These are phyloP conservation scores for Wickerhamiella shivajii DNA, from an alignment of 805 yeast genomes.

Conservation along the genomic window DNA sequence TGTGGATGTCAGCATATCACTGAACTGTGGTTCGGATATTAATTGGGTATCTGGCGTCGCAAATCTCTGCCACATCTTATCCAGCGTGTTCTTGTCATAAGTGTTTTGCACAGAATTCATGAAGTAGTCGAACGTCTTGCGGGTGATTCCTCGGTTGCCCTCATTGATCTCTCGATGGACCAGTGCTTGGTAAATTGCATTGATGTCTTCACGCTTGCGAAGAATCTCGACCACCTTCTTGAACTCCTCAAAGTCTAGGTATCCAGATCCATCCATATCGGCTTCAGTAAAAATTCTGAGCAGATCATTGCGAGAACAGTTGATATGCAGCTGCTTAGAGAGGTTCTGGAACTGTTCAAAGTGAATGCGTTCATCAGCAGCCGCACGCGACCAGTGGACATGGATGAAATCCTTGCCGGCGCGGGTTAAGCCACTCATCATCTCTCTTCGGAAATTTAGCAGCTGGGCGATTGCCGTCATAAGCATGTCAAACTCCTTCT, in stretches of 20 bases:
- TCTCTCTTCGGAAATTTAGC: slow-evolving; percentile 40
- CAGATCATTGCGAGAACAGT: slow-evolving; percentile 43
- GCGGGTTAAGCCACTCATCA: slow-evolving; percentile 47
- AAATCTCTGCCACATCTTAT: slow-evolving; percentile 29
- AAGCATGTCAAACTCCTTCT: slow-evolving; percentile 39
- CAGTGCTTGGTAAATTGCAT: slow-evolving; percentile 30
- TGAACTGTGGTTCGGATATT: slow-evolving; percentile 24
- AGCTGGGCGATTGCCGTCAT: slow-evolving; percentile 41
- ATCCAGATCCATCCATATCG: slow-evolving; percentile 35
- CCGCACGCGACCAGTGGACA: slow-evolving; percentile 40
- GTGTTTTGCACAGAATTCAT: slow-evolving; percentile 2
- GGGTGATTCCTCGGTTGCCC: slow-evolving; percentile 2
- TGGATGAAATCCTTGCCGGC: slow-evolving; percentile 49
- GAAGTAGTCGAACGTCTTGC: slow-evolving; percentile 1
- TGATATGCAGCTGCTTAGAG: slow-evolving; percentile 55
- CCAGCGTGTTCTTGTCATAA: slow-evolving; percentile 7
- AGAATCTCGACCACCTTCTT: slow-evolving; percentile 55
- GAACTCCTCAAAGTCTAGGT: slow-evolving; percentile 57
- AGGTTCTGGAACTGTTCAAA: slow-evolving; percentile 57
- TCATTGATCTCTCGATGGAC: slow-evolving; percentile 15
- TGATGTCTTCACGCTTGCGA: slow-evolving; percentile 51
- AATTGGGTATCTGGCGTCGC: slow-evolving; percentile 14
- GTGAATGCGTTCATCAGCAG: slow-evolving; percentile 22
- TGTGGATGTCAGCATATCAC: slow-evolving; percentile 27
- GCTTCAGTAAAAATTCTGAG: slow-evolving; percentile 37